Evolutionary conservation across 208 protist species (phyloP).

Genomic region (Acanthamoeba sp.): DNA sequence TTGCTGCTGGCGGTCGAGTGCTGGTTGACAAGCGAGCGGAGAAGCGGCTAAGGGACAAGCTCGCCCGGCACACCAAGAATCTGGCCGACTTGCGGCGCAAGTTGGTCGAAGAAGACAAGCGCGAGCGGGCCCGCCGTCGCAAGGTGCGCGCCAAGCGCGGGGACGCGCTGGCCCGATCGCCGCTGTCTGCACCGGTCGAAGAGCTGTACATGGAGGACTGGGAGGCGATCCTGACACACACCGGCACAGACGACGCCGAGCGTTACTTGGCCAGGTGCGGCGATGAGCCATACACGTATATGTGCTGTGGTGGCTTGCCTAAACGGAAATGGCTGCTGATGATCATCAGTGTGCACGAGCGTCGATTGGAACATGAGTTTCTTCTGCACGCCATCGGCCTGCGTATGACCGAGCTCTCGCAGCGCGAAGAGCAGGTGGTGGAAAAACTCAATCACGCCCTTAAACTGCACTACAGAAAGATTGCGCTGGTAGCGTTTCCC

Average conservation of each 20-base stretch:
- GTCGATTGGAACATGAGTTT: constrained; percentile 1
- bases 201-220: constrained; percentile 42
- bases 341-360: constrained; percentile 12
- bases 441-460: neutral
- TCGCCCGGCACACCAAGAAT: neutral
- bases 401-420: neutral
- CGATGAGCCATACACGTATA: too few species aligned
- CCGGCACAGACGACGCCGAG: neutral
- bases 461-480: constrained; percentile 3
- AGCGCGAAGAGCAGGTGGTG: neutral
- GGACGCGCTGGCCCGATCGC: neutral
- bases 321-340: too few species aligned
- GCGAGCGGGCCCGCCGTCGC: neutral
- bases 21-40: neutral
- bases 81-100: constrained; percentile 30
- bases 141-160: constrained; percentile 25
- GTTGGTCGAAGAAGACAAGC: constrained; percentile 33
- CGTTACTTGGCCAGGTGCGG: neutral
- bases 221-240: neutral
- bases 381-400: neutral
- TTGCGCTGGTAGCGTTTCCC: neutral
- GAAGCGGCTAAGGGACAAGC: neutral
- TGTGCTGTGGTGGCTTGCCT: neutral
- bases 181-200: neutral
- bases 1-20: neutral